phyloP scores from a whole-genome alignment of 805 yeast species.

The Pichia sporocuriosa region DNA sequence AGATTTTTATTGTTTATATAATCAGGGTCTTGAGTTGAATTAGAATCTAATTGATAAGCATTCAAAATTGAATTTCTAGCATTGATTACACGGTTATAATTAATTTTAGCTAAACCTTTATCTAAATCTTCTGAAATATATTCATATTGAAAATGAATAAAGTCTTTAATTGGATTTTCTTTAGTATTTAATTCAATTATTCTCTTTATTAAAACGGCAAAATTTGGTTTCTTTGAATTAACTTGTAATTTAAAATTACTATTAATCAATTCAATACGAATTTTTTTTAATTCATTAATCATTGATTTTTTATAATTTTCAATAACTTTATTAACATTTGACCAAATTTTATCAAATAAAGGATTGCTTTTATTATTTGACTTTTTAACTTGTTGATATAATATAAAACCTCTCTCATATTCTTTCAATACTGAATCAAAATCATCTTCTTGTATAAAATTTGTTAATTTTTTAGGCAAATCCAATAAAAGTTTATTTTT shows the following conservation, averaged over 20 bases:
- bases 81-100: slow-evolving; percentile 33
- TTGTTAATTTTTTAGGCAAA: slow-evolving; percentile 44
- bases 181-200: slow-evolving; percentile 58
- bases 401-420: slow-evolving; percentile 42
- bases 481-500: slow-evolving; percentile 49
- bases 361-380: slow-evolving; percentile 13
- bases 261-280: slow-evolving; percentile 27
- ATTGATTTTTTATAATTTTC: slow-evolving; percentile 44
- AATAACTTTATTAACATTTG: slow-evolving; percentile 46
- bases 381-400: slow-evolving; percentile 14
- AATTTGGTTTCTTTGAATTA: slow-evolving; percentile 18
- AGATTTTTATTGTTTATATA: slow-evolving; percentile 15
- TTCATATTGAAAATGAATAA: slow-evolving; percentile 48
- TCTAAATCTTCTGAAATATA: slow-evolving; percentile 34
- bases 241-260: slow-evolving; percentile 14
- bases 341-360: slow-evolving; percentile 49
- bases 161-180: slow-evolving; percentile 54
- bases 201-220: slow-evolving; percentile 42
- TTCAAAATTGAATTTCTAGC: slow-evolving; percentile 36
- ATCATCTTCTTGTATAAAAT: slow-evolving; percentile 41
- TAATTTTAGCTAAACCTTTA: slow-evolving; percentile 35
- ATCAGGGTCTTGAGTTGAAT: not conserved
- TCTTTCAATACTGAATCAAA: slow-evolving; percentile 52
- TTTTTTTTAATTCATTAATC: slow-evolving; percentile 42
- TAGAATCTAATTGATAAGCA: slow-evolving; percentile 21